These are phyloP conservation scores for Sporothrix brunneoviolacea DNA, from an alignment of 2,329 filamentous ascomycete genomes.

Conservation along the genomic window DNA sequence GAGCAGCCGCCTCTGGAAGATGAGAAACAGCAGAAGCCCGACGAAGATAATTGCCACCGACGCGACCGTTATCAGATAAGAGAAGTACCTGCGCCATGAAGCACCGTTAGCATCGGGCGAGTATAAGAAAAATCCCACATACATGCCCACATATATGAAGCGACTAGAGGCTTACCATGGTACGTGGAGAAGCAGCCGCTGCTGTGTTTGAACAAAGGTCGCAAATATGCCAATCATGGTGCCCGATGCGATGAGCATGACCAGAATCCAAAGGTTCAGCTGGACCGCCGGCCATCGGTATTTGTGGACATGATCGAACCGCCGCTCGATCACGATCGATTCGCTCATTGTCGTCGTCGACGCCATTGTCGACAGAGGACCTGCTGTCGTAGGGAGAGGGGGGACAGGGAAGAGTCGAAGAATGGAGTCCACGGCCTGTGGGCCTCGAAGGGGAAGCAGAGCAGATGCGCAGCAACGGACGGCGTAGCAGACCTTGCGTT, in stretches of 20 bases:
- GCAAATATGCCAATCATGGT: constrained; percentile 56
- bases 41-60: constrained; percentile 61
- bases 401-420: background rate
- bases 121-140: too few relatives aligned
- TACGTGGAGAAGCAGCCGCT: constrained; percentile 45
- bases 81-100: too few relatives aligned
- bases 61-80: constrained; percentile 56
- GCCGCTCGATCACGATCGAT: constrained; percentile 10
- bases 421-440: too few relatives aligned
- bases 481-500: too few relatives aligned
- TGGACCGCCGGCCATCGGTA: constrained; percentile 65
- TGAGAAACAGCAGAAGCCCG: constrained; percentile 55
- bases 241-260: constrained; percentile 55
- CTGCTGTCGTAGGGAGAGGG: background rate
- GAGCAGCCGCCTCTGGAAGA: constrained; percentile 53
- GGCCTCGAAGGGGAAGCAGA: too few relatives aligned
- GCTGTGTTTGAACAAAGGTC: constrained; percentile 53
- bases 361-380: constrained; percentile 2
- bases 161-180: too few relatives aligned
- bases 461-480: too few relatives aligned
- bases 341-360: constrained; percentile 7
- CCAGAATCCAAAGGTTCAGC: constrained; percentile 60
- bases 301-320: constrained; percentile 35
- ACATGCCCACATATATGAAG: too few relatives aligned
- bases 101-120: too few relatives aligned